Evolutionary conservation across 495 filamentous ascomycete genomes (phyloP).

Genomic region (Neurospora hispaniola): DNA sequence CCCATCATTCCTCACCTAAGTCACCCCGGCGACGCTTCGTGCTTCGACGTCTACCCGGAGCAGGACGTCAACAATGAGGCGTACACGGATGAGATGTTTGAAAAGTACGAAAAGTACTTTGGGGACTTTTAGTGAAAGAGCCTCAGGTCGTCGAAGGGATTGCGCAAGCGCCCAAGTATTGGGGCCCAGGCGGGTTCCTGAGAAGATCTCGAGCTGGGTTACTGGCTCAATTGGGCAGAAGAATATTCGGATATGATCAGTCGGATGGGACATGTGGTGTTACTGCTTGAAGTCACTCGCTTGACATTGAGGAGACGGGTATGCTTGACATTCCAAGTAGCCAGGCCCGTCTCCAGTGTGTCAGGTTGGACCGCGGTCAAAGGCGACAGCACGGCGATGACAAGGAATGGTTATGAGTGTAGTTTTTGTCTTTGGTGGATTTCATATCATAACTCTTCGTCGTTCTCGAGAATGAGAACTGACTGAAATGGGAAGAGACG

Average conservation of each 20-base stretch:
- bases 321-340: neutral
- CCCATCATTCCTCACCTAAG: slow-evolving; percentile 80
- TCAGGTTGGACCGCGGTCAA: neutral
- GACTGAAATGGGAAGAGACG: neutral
- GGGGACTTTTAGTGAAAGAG: slow-evolving; percentile 52
- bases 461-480: neutral
- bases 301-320: neutral
- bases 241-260: neutral
- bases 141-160: neutral
- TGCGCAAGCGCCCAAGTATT: neutral
- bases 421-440: neutral
- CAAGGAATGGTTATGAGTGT: neutral
- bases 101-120: slow-evolving; percentile 68
- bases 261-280: neutral
- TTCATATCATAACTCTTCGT: neutral
- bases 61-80: slow-evolving; percentile 41
- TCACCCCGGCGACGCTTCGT: slow-evolving; percentile 72
- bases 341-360: neutral
- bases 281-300: neutral
- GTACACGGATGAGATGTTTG: slow-evolving; percentile 64
- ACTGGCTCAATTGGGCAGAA: neutral
- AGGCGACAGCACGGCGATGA: neutral
- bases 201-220: neutral
- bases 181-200: neutral
- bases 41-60: slow-evolving; percentile 79